These are phyloP conservation scores for Macrocystidia cucumis DNA, from an alignment of 1,284 basidiomycete genomes.

Conservation along the genomic window DNA sequence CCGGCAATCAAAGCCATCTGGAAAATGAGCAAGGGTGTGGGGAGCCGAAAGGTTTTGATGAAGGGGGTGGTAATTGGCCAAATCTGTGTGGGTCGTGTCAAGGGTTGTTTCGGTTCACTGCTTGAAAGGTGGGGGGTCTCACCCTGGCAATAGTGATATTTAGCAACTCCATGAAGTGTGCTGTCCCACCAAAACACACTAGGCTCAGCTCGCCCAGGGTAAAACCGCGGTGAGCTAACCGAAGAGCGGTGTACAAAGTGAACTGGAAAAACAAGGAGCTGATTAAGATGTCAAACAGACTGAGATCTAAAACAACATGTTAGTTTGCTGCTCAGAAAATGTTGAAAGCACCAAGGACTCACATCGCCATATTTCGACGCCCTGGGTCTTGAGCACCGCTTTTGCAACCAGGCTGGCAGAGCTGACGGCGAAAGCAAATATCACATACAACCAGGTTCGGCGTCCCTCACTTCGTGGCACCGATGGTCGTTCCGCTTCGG, in stretches of 20 bases:
- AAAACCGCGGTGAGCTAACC: slow-evolving; percentile 88
- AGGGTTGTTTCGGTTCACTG: slow-evolving; percentile 9
- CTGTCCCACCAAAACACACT: slow-evolving; percentile 84
- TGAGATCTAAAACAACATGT: slow-evolving; percentile 50
- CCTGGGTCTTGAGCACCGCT: slow-evolving; percentile 30
- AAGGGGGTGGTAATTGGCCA: slow-evolving; percentile 77
- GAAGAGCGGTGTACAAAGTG: slow-evolving; percentile 82
- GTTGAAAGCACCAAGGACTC: slow-evolving; percentile 13
- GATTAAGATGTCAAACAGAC: slow-evolving; percentile 70
- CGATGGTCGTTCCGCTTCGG: slow-evolving; percentile 62
- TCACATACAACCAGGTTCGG: slow-evolving; percentile 52
- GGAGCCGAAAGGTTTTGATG: slow-evolving; percentile 89
- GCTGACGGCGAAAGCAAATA: slow-evolving; percentile 51
- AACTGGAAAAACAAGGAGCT: slow-evolving; percentile 87
- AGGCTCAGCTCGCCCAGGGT: slow-evolving; percentile 92
- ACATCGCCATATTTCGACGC: slow-evolving; percentile 64
- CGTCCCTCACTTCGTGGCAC: slow-evolving; percentile 68
- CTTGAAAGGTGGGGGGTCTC: slow-evolving; percentile 20
- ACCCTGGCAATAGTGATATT: slow-evolving; percentile 79
- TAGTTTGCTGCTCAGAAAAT: slow-evolving; percentile 4
- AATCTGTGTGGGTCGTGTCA: slow-evolving; percentile 45
- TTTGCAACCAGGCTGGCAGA: slow-evolving; percentile 40
- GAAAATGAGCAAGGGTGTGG: slow-evolving; percentile 88
- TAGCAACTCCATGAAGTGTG: slow-evolving; percentile 79
- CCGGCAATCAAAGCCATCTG: slow-evolving; percentile 94